These are phyloP conservation scores for Plasmodium gaboni DNA, from an alignment of 169 alveolate species.

Conservation along the genomic window DNA sequence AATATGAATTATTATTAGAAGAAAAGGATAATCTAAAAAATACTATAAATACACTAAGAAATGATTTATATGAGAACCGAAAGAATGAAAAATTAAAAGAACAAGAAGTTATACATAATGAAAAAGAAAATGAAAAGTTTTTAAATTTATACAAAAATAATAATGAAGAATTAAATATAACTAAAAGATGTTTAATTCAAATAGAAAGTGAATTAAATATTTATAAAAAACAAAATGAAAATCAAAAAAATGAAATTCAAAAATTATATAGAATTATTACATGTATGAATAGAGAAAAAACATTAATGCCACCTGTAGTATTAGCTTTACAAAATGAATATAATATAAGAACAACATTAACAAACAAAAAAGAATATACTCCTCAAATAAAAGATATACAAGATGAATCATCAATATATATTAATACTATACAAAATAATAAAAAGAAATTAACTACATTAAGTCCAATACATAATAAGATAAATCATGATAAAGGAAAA, in stretches of 20 bases:
- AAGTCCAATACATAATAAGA: slow-evolving; percentile 15
- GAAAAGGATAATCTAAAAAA: slow-evolving; percentile 73
- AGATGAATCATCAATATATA: slow-evolving; percentile 3
- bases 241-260: slow-evolving; percentile 76
- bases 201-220: slow-evolving; percentile 71
- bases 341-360: slow-evolving; percentile 7
- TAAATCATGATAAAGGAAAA: neutral
- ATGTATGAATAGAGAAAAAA: slow-evolving; percentile 71
- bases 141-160: slow-evolving; percentile 68
- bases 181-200: slow-evolving; percentile 76
- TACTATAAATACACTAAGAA: slow-evolving; percentile 44
- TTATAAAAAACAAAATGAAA: slow-evolving; percentile 74
- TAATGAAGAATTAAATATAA: slow-evolving; percentile 73
- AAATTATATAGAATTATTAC: slow-evolving; percentile 61
- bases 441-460: slow-evolving; percentile 39
- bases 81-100: slow-evolving; percentile 52
- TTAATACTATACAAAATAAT: neutral
- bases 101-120: slow-evolving; percentile 54
- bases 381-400: slow-evolving; percentile 18
- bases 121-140: slow-evolving; percentile 67
- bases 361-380: slow-evolving; percentile 10
- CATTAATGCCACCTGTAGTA: slow-evolving; percentile 56
- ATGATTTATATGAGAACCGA: slow-evolving; percentile 46
- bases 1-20: slow-evolving; percentile 58
- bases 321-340: slow-evolving; percentile 66